Percentiles rank a stretch among this genome's conserved stretches.
These are phyloP conservation scores for Torrubiella hemipterigena DNA, from an alignment of 2,329 filamentous ascomycete genomes.

Conservation along the genomic window DNA sequence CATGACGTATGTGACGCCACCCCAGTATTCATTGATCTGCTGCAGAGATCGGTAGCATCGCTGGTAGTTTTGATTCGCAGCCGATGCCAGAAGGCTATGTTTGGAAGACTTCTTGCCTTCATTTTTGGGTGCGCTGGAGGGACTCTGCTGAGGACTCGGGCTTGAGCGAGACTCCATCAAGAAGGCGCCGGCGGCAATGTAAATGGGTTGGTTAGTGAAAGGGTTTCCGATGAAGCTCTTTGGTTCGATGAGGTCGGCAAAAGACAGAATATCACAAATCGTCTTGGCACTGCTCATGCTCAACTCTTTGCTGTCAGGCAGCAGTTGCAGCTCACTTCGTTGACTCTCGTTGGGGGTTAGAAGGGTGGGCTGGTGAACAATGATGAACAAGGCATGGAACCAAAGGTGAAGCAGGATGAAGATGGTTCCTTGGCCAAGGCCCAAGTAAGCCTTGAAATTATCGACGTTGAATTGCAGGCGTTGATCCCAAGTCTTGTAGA, in stretches of 20 bases:
- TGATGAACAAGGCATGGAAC: conserved; percentile 79
- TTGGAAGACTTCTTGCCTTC: conserved; percentile 36
- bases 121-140: conserved; percentile 17
- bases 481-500: conserved; percentile 61
- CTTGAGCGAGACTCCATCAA: conserved; percentile 58
- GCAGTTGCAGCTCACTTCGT: conserved; percentile 53
- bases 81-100: conserved; percentile 66
- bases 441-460: conserved; percentile 79
- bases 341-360: conserved; percentile 60
- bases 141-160: conserved; percentile 44
- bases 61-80: conserved; percentile 79
- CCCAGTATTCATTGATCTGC: conserved; percentile 75
- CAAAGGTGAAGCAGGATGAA: conserved; percentile 81
- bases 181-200: conserved; percentile 82
- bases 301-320: conserved; percentile 67
- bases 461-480: conserved; percentile 71
- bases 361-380: conserved; percentile 73
- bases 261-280: conserved; percentile 78
- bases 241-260: conserved; percentile 74
- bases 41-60: conserved; percentile 75
- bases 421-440: conserved; percentile 69
- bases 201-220: conserved; percentile 83
- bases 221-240: conserved; percentile 82
- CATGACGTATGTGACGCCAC: conserved; percentile 75
- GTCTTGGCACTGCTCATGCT: conserved; percentile 88